Percentiles rank a stretch among this genome's conserved stretches.
phyloP scores from a whole-genome alignment of 176 grass and related monocot species.

The Puya raimondii region DNA sequence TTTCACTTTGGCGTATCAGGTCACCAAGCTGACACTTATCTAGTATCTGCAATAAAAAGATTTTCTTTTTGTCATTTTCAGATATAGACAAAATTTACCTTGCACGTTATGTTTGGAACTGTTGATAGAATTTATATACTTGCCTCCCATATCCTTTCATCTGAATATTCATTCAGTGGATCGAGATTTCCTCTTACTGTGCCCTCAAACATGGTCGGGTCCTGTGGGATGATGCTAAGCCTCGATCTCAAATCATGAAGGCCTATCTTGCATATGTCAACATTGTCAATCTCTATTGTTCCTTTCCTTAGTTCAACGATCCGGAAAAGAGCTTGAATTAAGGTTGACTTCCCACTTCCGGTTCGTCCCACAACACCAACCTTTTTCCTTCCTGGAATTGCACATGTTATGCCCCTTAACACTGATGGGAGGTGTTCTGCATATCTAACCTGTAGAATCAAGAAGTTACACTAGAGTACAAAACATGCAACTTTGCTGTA shows the following conservation, averaged over 20 bases:
- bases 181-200: conserved; percentile 87
- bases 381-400: conserved; percentile 87
- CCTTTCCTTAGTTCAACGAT: conserved; percentile 76
- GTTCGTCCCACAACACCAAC: conserved; percentile 89
- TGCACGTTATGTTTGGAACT: neutral
- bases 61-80: neutral
- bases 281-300: conserved; percentile 67
- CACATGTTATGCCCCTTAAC: conserved; percentile 75
- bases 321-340: conserved; percentile 82
- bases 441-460: conserved; percentile 76
- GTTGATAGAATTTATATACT: conserved; percentile 11
- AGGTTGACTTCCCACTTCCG: conserved; percentile 84
- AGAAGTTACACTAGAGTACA: neutral
- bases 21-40: conserved; percentile 92
- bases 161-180: conserved; percentile 68
- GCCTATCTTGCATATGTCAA: conserved; percentile 84
- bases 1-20: conserved; percentile 49
- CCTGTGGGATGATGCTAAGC: conserved; percentile 92
- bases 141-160: conserved; percentile 88
- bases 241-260: conserved; percentile 77
- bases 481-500: too few relatives aligned
- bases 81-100: too few relatives aligned
- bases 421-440: conserved; percentile 92
- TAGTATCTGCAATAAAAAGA: conserved; percentile 45
- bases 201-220: conserved; percentile 86